A percentile compares a stretch with the other conserved stretches of the same genome.
Evolutionary conservation across 495 filamentous ascomycete species (phyloP).

Genomic region (Hyaloscypha finlandica): DNA sequence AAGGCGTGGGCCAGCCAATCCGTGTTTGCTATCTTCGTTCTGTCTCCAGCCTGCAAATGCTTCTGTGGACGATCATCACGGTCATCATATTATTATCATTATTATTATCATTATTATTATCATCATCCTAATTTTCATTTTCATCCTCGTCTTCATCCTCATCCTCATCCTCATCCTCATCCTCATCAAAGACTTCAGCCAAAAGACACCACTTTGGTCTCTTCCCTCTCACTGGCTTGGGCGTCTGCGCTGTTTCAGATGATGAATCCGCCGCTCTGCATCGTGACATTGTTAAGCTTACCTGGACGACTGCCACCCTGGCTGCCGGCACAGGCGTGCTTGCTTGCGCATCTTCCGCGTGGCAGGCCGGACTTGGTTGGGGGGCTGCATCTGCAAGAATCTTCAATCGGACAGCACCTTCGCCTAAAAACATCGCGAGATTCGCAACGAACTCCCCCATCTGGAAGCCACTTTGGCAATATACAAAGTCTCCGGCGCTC

Average conservation of each 20-base stretch:
- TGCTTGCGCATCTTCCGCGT: conserved; percentile 6
- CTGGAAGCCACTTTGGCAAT: neutral
- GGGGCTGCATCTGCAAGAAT: neutral
- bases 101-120: too few relatives aligned
- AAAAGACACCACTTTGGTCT: neutral
- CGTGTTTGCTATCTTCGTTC: too few relatives aligned
- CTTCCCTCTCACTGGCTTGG: neutral
- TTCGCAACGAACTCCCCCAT: neutral
- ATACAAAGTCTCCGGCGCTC: too few relatives aligned
- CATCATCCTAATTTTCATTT: too few relatives aligned
- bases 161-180: too few relatives aligned
- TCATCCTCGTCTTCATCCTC: too few relatives aligned
- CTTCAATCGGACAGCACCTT: neutral
- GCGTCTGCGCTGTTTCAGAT: neutral
- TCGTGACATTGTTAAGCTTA: conserved; percentile 1
- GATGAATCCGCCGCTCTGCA: neutral
- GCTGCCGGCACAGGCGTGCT: conserved; percentile 5
- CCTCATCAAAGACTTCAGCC: too few relatives aligned
- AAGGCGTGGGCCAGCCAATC: neutral
- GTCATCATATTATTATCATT: too few relatives aligned
- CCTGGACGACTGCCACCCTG: neutral
- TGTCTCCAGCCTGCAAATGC: neutral
- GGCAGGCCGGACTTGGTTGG: neutral
- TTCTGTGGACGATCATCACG: neutral
- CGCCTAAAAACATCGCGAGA: neutral